Evolutionary conservation across 495 filamentous ascomycete genomes (phyloP), one percentile per base, ranked within the genome.

Genomic region (Aspergillus kassunensis): DNA sequence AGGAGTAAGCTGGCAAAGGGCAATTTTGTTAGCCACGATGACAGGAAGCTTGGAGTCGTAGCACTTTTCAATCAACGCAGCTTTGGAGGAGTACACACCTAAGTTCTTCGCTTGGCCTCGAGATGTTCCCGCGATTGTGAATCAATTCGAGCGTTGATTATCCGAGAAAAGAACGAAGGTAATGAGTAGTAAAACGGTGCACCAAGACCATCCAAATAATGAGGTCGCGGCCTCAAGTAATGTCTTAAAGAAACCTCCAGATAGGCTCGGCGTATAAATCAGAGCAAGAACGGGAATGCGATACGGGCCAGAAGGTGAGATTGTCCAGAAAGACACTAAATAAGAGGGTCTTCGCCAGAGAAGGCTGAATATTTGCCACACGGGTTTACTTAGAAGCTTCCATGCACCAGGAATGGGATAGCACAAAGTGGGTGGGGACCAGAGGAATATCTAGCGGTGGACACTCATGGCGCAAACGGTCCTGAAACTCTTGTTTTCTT

Each of bases 381-480:
- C 39, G 41, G 41, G 49, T 41, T 53, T 48, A 51, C 36, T 55
- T 52, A 40, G 16, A 30, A 40, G 33, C 47, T 63, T 34, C 59
- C 58, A 41, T 60, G 43, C 21, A 53, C 41, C 39, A 37, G 40
- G 37, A 21, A 44, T 42, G 47, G 44, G 44, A 52, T 53, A 48
- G 43, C 33, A 23, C 51, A 60, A 57, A 52, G 34, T 16, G 41
- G 35, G 50, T 41, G 55, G 29, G 44, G 49, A 34, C 51, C 44
- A 57, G 57, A 43, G 40, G 37, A 49, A 50, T 39, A 53, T 59
- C 61, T 66, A 71, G 41, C 58, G 57, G 56, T 44, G 45, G 56
- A 64, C 30, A 37, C 24, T 56, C 64, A 69, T 68, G 41, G 61
- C 56, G 59, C 60, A 64, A 66, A 69, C 50, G 58, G 58, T 41